Evolutionary conservation across 495 filamentous ascomycete species (phyloP).

Genomic region (Penicillium argentinense): DNA sequence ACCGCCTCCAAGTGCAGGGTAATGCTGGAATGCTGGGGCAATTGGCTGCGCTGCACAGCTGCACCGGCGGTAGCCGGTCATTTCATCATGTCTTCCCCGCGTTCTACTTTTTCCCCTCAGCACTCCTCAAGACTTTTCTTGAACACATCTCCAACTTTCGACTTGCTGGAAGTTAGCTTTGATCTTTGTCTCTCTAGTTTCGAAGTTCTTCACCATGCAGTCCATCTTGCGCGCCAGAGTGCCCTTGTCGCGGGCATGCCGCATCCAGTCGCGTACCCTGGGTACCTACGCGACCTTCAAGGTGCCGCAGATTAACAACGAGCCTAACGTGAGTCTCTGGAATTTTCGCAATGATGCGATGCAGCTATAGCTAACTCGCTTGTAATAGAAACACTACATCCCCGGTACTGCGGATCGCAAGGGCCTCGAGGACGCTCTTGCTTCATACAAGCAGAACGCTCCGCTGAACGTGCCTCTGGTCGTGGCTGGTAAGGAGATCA

Average conservation of each 20-base stretch:
- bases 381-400: slow-evolving; percentile 74
- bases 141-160: slow-evolving; percentile 6
- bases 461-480: slow-evolving; percentile 11
- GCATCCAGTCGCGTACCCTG: slow-evolving; percentile 33
- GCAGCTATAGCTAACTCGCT: not conserved
- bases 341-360: not conserved
- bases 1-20: not conserved
- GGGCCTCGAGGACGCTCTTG: slow-evolving; percentile 68
- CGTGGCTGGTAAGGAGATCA: slow-evolving; percentile 26
- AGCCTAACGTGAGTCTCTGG: slow-evolving; percentile 75
- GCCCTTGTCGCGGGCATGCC: slow-evolving; percentile 28
- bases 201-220: slow-evolving; percentile 30
- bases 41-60: not conserved
- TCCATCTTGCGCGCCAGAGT: slow-evolving; percentile 35
- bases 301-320: slow-evolving; percentile 82
- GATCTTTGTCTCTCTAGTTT: not conserved
- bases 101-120: slow-evolving; percentile 18
- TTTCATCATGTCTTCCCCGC: slow-evolving; percentile 27
- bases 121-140: slow-evolving; percentile 5
- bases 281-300: slow-evolving; percentile 76
- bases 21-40: too few species aligned
- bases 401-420: slow-evolving; percentile 77
- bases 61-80: slow-evolving; percentile 26
- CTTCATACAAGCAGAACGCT: slow-evolving; percentile 25
- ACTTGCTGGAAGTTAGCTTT: slow-evolving; percentile 2